Conservation (phyloP, 768 basidiomycete genomes). For the Podaxis mareebaensis region DNA sequence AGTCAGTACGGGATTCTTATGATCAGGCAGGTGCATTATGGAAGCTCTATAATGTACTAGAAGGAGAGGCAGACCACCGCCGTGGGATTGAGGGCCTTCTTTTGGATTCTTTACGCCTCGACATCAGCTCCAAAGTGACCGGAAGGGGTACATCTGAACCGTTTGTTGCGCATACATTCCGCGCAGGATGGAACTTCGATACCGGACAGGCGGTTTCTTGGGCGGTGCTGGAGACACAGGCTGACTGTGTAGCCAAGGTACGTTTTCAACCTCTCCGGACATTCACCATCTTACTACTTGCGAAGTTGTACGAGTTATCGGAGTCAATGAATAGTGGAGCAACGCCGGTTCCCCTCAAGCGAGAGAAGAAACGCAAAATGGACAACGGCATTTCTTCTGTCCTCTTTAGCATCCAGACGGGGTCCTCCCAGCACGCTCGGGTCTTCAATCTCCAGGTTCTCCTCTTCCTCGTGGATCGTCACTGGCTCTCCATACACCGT, state of each 20-base stretch:
- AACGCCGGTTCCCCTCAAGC: conserved; percentile 23
- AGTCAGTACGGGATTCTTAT: conserved; percentile 27
- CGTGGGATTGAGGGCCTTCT: conserved; percentile 68
- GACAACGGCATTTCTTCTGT: conserved; percentile 63
- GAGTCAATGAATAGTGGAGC: conserved; percentile 49
- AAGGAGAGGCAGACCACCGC: conserved; percentile 61
- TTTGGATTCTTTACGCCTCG: conserved; percentile 64
- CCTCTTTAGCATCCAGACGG: conserved; percentile 47
- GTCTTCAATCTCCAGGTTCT: conserved; percentile 70
- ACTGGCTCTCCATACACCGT: conserved; percentile 67
- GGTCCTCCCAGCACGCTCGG: conserved; percentile 32
- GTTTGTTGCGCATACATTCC: conserved; percentile 68
- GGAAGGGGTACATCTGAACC: conserved; percentile 31
- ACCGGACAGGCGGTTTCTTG: conserved; percentile 71
- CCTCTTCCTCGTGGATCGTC: conserved; percentile 80
- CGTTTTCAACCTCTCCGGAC: conserved; percentile 14
- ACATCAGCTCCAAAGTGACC: conserved; percentile 31
- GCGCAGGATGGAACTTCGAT: conserved; percentile 74
- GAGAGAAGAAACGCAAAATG: conserved; percentile 51
- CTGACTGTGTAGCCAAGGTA: conserved; percentile 75
- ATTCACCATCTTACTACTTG: background rate
- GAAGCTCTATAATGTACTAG: conserved; percentile 55
- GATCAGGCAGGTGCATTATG: conserved; percentile 49
- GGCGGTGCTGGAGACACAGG: conserved; percentile 77
- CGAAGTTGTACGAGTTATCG: conserved; percentile 63